phyloP scores from a whole-genome alignment of 176 grass and related monocot genomes.

The Juncus effusus region DNA sequence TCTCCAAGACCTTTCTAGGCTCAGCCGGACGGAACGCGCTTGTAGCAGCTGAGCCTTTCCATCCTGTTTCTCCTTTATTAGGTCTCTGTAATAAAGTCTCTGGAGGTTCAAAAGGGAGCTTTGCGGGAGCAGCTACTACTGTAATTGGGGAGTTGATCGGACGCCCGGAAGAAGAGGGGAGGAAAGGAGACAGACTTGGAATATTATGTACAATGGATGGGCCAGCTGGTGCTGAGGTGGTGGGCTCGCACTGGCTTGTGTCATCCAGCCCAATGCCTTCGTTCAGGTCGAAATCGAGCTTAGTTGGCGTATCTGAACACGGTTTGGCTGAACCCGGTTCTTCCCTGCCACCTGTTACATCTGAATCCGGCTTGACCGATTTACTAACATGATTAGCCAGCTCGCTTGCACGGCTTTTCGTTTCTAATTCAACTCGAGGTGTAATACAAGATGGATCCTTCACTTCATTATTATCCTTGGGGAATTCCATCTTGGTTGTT shows the following conservation, averaged over 20 bases:
- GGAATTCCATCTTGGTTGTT: conserved; percentile 21
- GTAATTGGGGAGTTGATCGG: conserved; percentile 47
- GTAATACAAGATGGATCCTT: conserved; percentile 33
- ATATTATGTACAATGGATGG: conserved; percentile 28
- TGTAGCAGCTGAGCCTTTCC: conserved; percentile 86
- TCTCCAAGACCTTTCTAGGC: conserved; percentile 50
- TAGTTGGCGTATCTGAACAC: conserved; percentile 38
- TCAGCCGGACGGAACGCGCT: conserved; percentile 80
- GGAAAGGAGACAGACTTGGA: conserved; percentile 26
- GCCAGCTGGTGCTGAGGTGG: conserved; percentile 25
- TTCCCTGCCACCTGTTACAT: conserved; percentile 29
- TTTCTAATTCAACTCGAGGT: conserved; percentile 31
- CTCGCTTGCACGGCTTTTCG: conserved; percentile 41
- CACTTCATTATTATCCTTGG: conserved; percentile 29
- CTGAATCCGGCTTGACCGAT: conserved; percentile 14
- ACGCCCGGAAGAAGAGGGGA: conserved; percentile 34
- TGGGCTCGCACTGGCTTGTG: conserved; percentile 41
- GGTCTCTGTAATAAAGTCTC: conserved; percentile 54
- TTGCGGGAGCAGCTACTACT: conserved; percentile 58
- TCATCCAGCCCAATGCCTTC: conserved; percentile 66
- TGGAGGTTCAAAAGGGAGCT: conserved; percentile 63
- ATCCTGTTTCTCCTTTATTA: conserved; percentile 47
- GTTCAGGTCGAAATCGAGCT: conserved; percentile 81
- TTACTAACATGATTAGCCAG: conserved; percentile 30
- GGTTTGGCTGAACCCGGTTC: conserved; percentile 31